Base-by-base conservation (phyloP, 148 eudicot genomes). In the Cornus florida region DNA sequence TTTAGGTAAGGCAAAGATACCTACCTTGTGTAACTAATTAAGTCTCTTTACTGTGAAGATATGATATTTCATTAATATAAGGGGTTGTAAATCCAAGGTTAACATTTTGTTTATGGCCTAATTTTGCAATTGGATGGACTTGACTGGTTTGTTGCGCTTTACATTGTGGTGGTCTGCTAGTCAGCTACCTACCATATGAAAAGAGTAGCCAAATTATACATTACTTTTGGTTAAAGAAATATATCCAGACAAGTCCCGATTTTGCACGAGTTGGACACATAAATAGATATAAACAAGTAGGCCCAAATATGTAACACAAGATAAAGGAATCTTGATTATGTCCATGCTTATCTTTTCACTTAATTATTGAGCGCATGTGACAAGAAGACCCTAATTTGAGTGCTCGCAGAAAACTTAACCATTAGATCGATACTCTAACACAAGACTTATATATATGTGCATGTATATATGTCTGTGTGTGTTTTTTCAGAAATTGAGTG, bases 1-100 rank as follows among this genome's bases (percentile, higher is more conserved):
- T 69, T 82, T 82, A 82, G 84, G 76, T 78, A 69, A 59, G 38
- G 32, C 62, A 6, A 6, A 16, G 5, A 57, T 12, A 64, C 69
- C 69, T 35, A 38, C 53, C 39, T 64, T 35, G 23, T 14, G 33
- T 74, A 75, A 62, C 13, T 62, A 38, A 28, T 28, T 28, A 28
- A 28, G 69, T 75, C 53, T 64, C 33, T 64, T 33, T 33, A 22
- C 22, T 75, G 33, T 19, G 10, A 10, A 32, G 11, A 74, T 74
- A 23, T 62, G 22, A 75, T 13, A 48, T 64, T 75, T 20, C 2
- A 0, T 64, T 22, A 33, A n/a, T 64, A 22, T 38, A 14, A 4
- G 38, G 39, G 66, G 16, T 64, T 64, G 3, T 22, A 10, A 38
- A 7, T 38, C 69, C 66, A 62, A 62, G 66, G 66, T 57, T 17